These are phyloP conservation scores for Streptanthus diversifolius DNA, from an alignment of 345 rosid species.

Conservation along the genomic window DNA sequence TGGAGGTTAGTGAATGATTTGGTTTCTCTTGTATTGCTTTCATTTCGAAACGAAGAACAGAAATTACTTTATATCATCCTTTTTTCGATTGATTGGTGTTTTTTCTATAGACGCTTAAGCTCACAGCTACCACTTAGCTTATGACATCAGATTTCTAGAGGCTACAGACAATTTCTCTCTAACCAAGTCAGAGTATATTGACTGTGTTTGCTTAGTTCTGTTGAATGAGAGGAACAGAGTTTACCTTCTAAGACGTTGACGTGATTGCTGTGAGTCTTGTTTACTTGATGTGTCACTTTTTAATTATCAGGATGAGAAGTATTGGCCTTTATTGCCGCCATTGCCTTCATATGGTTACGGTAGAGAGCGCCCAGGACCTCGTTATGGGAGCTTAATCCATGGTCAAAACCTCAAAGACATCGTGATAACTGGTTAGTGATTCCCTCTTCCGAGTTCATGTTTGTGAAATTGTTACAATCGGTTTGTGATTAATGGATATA, in stretches of 20 bases:
- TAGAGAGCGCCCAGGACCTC: slow-evolving; percentile 65
- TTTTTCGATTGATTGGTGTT: background rate
- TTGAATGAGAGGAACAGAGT: background rate
- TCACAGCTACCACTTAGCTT: background rate
- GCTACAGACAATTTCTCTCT: background rate
- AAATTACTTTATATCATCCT: background rate
- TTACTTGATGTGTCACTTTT: background rate
- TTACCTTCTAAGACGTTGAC: too few relatives aligned
- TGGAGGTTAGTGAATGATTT: slow-evolving; percentile 51
- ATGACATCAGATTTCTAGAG: background rate
- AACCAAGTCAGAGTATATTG: background rate
- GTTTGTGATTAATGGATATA: slow-evolving; percentile 13
- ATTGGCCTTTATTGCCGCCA: slow-evolving; percentile 64
- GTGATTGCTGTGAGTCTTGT: background rate
- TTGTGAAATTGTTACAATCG: slow-evolving; percentile 35
- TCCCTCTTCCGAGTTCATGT: background rate
- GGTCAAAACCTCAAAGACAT: slow-evolving; percentile 68
- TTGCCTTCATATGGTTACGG: slow-evolving; percentile 70
- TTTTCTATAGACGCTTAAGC: background rate
- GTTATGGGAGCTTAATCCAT: slow-evolving; percentile 70
- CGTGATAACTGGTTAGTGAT: slow-evolving; percentile 54
- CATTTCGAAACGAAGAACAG: background rate
- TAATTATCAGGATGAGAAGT: slow-evolving; percentile 49
- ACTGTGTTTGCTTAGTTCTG: background rate
- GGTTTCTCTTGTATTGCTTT: background rate